Evolutionary conservation across 2,329 filamentous ascomycete genomes (phyloP), one percentile per base, ranked within the genome.

Genomic region (Intubia oerlemansii): DNA sequence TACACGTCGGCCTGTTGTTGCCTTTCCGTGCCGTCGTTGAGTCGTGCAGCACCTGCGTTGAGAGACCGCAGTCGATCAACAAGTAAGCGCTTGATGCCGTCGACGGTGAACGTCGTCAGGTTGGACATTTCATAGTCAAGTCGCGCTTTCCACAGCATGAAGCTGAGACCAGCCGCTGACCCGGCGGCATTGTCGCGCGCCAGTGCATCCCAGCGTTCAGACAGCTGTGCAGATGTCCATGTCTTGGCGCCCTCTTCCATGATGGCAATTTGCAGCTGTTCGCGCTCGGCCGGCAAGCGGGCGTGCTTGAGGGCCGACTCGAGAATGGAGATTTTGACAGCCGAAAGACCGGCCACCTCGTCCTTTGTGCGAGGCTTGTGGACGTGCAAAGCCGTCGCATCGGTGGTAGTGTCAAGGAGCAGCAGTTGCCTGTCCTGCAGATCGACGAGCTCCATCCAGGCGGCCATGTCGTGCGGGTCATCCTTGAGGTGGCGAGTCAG

Each of bases 261-360:
- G 32, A 82, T 56, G 4, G 66, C 68, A 8, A 76, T 47, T 6
- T 82, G 46, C 1, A 93, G 55, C 7, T 50, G 52, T 34, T 77
- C 63, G 11, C 64, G 60, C 24, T 61, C 58, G 20, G 52, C 40
- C 1, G 53, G 48, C 1, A 46, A 44, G 4, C 39, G 37, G 5
- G 66, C 56, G 25, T 73, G 63, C 9, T 56, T 51, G 7, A 92
- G 47, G 1, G 84, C 84, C 35, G 80, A 71, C 37, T 85, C 69
- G 34, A 84, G 78, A 35, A 91, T 66, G 2, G 74, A 69, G 3
- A 91, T 52, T 38, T 80, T 85, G 31, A 92, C 68, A 37, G 88
- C 75, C 4, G 80, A 71, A 31, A 79, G 66, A 36, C 74, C 74
- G 35, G 61, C 62, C 28, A 56, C 53, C 42, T 88, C 76, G 4